Evolutionary conservation across 192 early-diverging fungal genomes (phyloP), one percentile per base, ranked within the genome.

Genomic region (Coemansia erecta): DNA sequence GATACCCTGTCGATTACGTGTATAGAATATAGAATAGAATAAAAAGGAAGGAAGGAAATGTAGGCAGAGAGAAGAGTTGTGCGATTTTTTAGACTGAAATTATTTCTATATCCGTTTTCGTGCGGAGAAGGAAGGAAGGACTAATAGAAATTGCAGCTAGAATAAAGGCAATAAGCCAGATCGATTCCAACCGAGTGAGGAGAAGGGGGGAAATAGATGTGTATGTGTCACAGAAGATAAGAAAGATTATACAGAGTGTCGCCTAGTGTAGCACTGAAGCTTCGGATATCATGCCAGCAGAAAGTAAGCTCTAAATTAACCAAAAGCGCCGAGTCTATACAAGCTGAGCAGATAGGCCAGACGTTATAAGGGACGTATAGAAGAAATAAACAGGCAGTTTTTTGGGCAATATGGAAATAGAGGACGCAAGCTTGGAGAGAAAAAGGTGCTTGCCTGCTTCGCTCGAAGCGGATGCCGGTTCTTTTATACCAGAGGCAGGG

Each of bases 151-250:
- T 18, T 18, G 37, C 14, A 24, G 48, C 59, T 40, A 51, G 17
- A 47, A 44, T 58, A 46, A 51, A 33, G 15, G 22, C 49, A 60
- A 31, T 39, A 46, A 61, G 21, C 24, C 51, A 31, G 28, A 31
- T 31, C 28, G 28, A 31, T 31, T 31, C 28, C 28, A 31, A 31
- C 28, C 28, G 28, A 31, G 13, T 46, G 53, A 39, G 54, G 41
- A 28, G 41, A 17, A 24, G 43, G 26, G 53, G 61, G 11, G 31
- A 31, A 14, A 33, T 19, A 51, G 26, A 13, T 51, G 22, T 51
- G 24, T 13, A 23, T 47, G 9, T n/a, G n/a, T 47, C 15, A 31
- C 28, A 31, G 28, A 31, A 31, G 45, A 47, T 47, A 21, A 26
- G 49, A 51, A 4, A 31, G 28, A 31, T 49, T 21, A 49, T 49